Base-by-base conservation (phyloP, 2,329 filamentous ascomycete species). In the Davidsoniella eucalypti region DNA sequence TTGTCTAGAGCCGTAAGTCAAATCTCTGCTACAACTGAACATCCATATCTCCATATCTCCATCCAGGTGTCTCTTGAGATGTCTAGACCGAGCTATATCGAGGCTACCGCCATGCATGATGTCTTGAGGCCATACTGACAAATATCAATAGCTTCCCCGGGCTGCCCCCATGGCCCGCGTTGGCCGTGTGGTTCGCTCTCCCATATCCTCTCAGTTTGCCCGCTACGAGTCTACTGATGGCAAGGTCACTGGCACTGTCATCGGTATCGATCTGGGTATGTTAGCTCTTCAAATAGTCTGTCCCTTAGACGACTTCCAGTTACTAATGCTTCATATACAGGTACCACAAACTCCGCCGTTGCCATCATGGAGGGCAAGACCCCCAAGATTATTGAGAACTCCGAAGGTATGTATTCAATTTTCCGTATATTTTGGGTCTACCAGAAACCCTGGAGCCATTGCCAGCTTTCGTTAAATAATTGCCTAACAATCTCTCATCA, bases 301-400 rank as follows among this genome's bases (percentile, higher is more conserved):
- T 26, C n/a, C 2, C 41, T 25, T 1, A 26, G 36, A n/a, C 37
- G 26, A 23, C 16, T 29, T 9, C 29, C 4, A 14, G 8, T 38
- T 17, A 21, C 51, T 53, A 43, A 50, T 25, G 21, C 3, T 8
- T 5, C 36, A 46, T 44, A 23, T 44, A 45, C 52, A 82, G 78
- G 79, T 64, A 96, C 90, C 64, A 96, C 90, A 61, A 96, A 96
- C 79, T 95, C 90, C 54, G 90, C 90, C 52, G 90, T 96, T 55
- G 90, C 88, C 62, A 74, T 96, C 57, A 94, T 96, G 88, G 90
- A 96, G 76, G 92, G 90, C 69, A 94, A 94, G 75, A 70, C 76
- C 52, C 87, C 90, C 60, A 87, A 82, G 70, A 96, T 96, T 66
- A 96, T 96, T 66, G 90, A 95, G 71, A 96, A 96, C 78, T 75